Percentiles rank a stretch among this genome's conserved stretches.
These are phyloP conservation scores for Cordyceps militaris DNA, from an alignment of 2,329 filamentous ascomycete species.

Conservation along the genomic window DNA sequence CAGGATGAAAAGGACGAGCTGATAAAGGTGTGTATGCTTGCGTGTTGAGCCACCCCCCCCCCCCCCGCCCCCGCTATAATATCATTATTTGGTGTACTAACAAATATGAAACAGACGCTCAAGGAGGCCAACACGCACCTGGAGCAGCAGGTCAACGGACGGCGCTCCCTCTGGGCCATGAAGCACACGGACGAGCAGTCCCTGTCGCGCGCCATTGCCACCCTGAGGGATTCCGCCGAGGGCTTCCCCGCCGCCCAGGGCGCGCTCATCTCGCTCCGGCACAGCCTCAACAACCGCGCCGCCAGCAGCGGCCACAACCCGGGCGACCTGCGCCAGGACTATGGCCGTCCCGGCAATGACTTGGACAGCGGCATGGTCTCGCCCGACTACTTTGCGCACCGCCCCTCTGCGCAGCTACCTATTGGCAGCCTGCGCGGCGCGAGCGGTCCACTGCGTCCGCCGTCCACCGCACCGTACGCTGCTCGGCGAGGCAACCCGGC, in stretches of 20 bases:
- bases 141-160: slow-evolving; percentile 30
- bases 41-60: neutral
- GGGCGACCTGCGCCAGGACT: neutral
- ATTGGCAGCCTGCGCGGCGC: neutral
- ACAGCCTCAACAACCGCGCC: slow-evolving; percentile 6
- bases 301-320: neutral
- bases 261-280: slow-evolving; percentile 22
- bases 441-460: neutral
- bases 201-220: slow-evolving; percentile 27
- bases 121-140: slow-evolving; percentile 27
- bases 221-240: slow-evolving; percentile 23
- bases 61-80: neutral
- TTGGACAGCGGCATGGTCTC: neutral
- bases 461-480: slow-evolving; percentile 1
- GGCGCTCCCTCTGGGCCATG: slow-evolving; percentile 30
- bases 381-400: neutral
- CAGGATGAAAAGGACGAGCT: slow-evolving; percentile 21
- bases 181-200: slow-evolving; percentile 26
- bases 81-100: neutral
- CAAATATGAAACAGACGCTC: slow-evolving; percentile 21
- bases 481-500: neutral
- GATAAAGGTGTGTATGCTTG: slow-evolving; percentile 23
- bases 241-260: slow-evolving; percentile 22
- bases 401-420: neutral
- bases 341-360: neutral